Evolutionary conservation across 2,329 filamentous ascomycete species (phyloP), one percentile per base, ranked within the genome.

Genomic region (Onygenales sp.): DNA sequence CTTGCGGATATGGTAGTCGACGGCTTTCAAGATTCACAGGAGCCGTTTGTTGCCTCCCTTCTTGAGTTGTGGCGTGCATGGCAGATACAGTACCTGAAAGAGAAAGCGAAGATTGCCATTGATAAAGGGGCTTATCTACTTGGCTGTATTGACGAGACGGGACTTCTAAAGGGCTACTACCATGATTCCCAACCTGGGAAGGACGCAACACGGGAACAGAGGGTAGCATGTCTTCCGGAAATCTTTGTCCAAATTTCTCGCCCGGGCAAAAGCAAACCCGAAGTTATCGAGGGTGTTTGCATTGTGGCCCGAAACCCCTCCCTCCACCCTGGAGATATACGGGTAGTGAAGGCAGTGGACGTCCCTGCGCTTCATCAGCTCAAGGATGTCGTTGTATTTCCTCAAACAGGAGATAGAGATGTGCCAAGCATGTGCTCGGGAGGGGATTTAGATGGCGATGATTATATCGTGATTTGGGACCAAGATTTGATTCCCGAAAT

Each of bases 391-490:
- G 85, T 97, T 1, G 90, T 97, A 0, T 85, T 98, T 48, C 88
- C 93, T 0, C 82, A 87, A 37, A 85, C 75, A 0, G 92, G 92
- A 0, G 89, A 96, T 63, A 78, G 86, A 13, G 89, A 95, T 57
- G 73, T 98, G 21, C 83, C 91, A 0, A 90, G 87, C 62, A 97
- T 97, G 92, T 90, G 93, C 58, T 95, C 93, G 3, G 93, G 93
- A 2, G 93, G 93, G 0, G 93, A 98, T 64, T 78, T 98, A 0
- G 93, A 98, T 64, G 93, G 93, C 0, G 93, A 98, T 62, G 93
- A 98, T 65, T 98, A 90, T 65, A 85, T 97, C 52, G 83, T 97
- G 4, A 86, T 96, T 45, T 98, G 93, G 92, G 91, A 98, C 59
- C 67, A 77, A 21, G 78, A 81, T 11, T 73, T 98, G 6, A 74